Evolutionary conservation across 805 yeast genomes (phyloP).

Genomic region (Metschnikowia kofuensis): DNA sequence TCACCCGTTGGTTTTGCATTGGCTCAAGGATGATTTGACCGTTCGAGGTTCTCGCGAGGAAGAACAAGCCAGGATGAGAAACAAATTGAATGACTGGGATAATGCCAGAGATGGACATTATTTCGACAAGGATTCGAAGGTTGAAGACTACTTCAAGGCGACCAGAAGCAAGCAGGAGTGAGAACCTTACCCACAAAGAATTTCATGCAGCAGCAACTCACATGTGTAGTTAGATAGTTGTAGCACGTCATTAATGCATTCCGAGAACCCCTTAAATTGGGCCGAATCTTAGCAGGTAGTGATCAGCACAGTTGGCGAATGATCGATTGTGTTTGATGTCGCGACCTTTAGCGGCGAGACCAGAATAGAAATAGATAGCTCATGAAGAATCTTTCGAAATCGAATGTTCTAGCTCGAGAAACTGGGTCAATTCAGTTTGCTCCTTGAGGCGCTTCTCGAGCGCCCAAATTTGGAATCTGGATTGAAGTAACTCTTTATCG

Average conservation of each 20-base stretch:
- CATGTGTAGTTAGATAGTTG: too few relatives aligned
- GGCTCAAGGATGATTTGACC: slow-evolving; percentile 56
- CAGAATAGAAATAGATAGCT: too few relatives aligned
- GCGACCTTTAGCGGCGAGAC: too few relatives aligned
- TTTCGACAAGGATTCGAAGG: slow-evolving; percentile 43
- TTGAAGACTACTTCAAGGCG: slow-evolving; percentile 49
- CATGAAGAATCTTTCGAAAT: neutral
- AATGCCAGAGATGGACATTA: slow-evolving; percentile 35
- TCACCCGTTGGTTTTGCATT: slow-evolving; percentile 69
- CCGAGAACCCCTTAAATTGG: too few relatives aligned
- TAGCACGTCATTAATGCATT: too few relatives aligned
- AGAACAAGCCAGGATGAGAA: slow-evolving; percentile 32
- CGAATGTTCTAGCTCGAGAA: slow-evolving; percentile 29
- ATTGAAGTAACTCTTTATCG: slow-evolving; percentile 20
- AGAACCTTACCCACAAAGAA: neutral
- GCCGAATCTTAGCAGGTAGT: too few relatives aligned
- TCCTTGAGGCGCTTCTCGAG: slow-evolving; percentile 22
- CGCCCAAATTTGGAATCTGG: slow-evolving; percentile 32
- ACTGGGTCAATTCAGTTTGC: slow-evolving; percentile 25
- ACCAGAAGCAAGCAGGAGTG: slow-evolving; percentile 37
- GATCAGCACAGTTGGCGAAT: too few relatives aligned
- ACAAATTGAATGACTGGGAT: slow-evolving; percentile 58
- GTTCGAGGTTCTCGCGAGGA: slow-evolving; percentile 56
- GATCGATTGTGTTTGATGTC: too few relatives aligned
- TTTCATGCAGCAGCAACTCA: too few relatives aligned